Base-by-base conservation (phyloP, 2,329 filamentous ascomycete species). In the Helotiales sp. region DNA sequence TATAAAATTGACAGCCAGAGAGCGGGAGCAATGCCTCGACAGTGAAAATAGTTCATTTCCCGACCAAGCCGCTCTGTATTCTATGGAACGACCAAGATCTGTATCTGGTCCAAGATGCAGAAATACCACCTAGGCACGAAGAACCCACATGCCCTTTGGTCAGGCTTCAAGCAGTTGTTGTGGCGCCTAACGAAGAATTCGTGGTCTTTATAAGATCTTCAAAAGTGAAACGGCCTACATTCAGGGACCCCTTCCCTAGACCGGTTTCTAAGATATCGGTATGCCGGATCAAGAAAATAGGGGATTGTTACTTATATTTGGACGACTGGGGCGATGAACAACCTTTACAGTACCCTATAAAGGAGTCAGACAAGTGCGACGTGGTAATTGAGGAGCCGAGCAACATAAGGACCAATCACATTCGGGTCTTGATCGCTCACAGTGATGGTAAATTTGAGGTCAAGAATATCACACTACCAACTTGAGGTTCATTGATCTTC, bases 401-500 rank as follows among this genome's bases (percentile, higher is more conserved):
- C 9, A 34, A 34, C 31, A 19, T 34, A 25, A 19, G 24, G 19
- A 33, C 30, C 10, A 17, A 17, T 2, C n/a, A n/a, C n/a, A 34
- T 55, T 19, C 31, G 46, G 12, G 54, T 55, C 13, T 42, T 50
- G 46, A 55, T 55, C 34, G 54, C 42, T 38, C 54, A 55, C 17
- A 27, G 54, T 34, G 49, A 55, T 44, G 54, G 54, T 5, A 33
- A 24, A 22, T 55, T 55, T 25, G 54, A 55, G 54, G 34, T 55
- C 8, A 44, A 50, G 27, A 25, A 55, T 13, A 29, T 55, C 22
- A 29, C 50, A 19, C 27, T 55, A 25, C 44, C 33, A 44, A 33
- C 24, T 24, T 15, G 10, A 30, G 15, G 8, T 13, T 25, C 22
- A 44, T 15, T 15, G 24, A 25, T 44, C 40, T 24, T 15, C 40